Evolutionary conservation across 2,329 filamentous ascomycete species (phyloP).

Genomic region (Colletotrichum truncatum): DNA sequence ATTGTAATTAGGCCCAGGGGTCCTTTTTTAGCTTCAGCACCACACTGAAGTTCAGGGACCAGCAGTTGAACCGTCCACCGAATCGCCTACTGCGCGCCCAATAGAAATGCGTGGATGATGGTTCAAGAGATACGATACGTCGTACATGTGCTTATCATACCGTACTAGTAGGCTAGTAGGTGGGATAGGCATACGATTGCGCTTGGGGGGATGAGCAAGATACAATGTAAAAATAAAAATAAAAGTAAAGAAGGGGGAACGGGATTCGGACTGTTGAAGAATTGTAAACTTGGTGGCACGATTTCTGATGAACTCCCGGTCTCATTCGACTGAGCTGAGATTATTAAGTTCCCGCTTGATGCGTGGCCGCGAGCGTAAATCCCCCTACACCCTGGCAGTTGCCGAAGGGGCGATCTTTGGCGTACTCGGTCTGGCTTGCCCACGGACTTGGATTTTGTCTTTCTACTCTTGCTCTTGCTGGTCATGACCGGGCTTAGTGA

Average conservation of each 20-base stretch:
- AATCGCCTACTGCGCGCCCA: neutral
- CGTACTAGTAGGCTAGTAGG: too few species aligned
- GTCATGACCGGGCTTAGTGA: neutral
- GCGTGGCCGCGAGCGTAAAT: neutral
- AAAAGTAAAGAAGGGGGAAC: neutral
- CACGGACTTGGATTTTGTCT: slow-evolving; percentile 5
- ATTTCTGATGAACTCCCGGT: neutral
- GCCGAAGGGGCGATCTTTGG: slow-evolving; percentile 25
- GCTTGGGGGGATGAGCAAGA: neutral
- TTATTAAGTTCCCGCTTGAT: neutral
- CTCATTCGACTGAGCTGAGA: neutral
- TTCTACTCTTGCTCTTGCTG: too few species aligned
- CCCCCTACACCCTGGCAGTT: slow-evolving; percentile 8
- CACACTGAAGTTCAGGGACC: slow-evolving; percentile 5
- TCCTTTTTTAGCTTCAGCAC: slow-evolving; percentile 16
- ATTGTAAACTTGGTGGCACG: neutral
- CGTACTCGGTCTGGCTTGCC: slow-evolving; percentile 9
- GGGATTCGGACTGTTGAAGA: slow-evolving; percentile 3
- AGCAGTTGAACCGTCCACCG: slow-evolving; percentile 18
- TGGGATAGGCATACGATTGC: too few species aligned
- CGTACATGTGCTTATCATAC: too few species aligned
- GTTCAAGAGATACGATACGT: too few species aligned
- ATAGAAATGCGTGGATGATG: neutral
- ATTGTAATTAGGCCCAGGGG: slow-evolving; percentile 17
- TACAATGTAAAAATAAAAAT: neutral